A percentile compares a stretch with the other conserved stretches of the same genome.
Evolutionary conservation across 495 filamentous ascomycete genomes (phyloP).

Genomic region (Pyrenula massariospora): DNA sequence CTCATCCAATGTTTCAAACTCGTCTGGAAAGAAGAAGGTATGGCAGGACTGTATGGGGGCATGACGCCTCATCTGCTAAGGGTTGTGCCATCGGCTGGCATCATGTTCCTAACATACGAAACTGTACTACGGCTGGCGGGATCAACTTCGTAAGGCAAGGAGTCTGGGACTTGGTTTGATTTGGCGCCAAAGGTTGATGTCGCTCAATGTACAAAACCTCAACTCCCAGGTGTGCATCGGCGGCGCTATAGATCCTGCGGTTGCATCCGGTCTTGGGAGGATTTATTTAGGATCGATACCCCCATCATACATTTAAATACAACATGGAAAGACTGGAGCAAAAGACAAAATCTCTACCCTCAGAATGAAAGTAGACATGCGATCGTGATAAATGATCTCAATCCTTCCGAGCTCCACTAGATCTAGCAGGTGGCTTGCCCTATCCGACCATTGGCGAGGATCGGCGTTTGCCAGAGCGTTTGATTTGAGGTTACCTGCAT

Average conservation of each 20-base stretch:
- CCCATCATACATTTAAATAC: no score
- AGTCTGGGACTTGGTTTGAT: neutral
- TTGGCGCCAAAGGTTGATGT: neutral
- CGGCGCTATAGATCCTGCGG: neutral
- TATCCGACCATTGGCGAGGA: no score
- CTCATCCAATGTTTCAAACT: constrained; percentile 41
- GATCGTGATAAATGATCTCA: no score
- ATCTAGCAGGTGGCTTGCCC: no score
- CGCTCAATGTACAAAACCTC: neutral
- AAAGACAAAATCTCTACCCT: no score
- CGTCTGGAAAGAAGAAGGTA: constrained; percentile 43
- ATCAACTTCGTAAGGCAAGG: neutral
- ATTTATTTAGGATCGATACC: no score
- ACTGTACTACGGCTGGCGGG: neutral
- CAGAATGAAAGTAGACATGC: no score
- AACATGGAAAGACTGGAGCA: no score
- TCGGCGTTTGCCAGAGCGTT: no score
- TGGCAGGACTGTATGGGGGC: constrained; percentile 44
- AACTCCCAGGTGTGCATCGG: neutral
- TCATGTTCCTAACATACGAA: constrained; percentile 80
- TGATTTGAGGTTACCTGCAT: no score
- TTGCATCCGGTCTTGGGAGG: no score
- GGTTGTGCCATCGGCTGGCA: constrained; percentile 72
- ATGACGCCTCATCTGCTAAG: constrained; percentile 47
- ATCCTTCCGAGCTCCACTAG: no score